phyloP scores from a whole-genome alignment of 306 rosid species.

The Cicer cuneatum region DNA sequence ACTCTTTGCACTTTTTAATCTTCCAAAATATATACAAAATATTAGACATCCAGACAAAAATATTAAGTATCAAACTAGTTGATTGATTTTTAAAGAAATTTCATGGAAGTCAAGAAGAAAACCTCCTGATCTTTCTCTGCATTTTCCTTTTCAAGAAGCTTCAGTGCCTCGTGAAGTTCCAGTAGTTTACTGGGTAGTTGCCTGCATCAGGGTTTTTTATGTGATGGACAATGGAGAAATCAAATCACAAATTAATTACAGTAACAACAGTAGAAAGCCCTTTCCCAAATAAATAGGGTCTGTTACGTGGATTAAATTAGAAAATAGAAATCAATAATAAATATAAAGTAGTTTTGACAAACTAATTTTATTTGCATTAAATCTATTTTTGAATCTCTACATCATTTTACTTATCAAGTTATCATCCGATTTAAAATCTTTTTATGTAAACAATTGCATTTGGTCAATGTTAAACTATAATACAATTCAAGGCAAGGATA shows the following conservation, averaged over 20 bases:
- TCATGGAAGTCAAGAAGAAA: constrained; percentile 33
- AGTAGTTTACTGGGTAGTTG: constrained; percentile 48
- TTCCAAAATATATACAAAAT: constrained; percentile 52
- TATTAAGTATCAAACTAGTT: background rate
- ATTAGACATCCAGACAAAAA: constrained; percentile 22
- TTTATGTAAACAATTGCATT: constrained; percentile 9
- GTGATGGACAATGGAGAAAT: constrained; percentile 26
- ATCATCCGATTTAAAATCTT: constrained; percentile 16
- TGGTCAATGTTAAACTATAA: constrained; percentile 34
- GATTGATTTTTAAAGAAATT: constrained; percentile 31
- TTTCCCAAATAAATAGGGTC: constrained; percentile 24
- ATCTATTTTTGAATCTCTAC: background rate
- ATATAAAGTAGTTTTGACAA: constrained; percentile 21
- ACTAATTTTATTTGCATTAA: constrained; percentile 13
- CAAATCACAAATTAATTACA: constrained; percentile 12
- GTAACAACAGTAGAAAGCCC: constrained; percentile 15
- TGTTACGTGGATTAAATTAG: constrained; percentile 3
- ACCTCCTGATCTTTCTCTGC: constrained; percentile 78
- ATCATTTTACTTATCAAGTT: constrained; percentile 26
- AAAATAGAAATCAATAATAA: constrained; percentile 6
- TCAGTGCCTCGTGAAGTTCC: constrained; percentile 74
- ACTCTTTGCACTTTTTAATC: constrained; percentile 83
- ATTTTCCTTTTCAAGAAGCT: constrained; percentile 84
- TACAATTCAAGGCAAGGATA: constrained; percentile 44
- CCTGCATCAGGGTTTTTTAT: constrained; percentile 55